Evolutionary conservation across 306 rosid genomes (phyloP), one percentile per base, ranked within the genome.

Genomic region (Cicer arietinum): DNA sequence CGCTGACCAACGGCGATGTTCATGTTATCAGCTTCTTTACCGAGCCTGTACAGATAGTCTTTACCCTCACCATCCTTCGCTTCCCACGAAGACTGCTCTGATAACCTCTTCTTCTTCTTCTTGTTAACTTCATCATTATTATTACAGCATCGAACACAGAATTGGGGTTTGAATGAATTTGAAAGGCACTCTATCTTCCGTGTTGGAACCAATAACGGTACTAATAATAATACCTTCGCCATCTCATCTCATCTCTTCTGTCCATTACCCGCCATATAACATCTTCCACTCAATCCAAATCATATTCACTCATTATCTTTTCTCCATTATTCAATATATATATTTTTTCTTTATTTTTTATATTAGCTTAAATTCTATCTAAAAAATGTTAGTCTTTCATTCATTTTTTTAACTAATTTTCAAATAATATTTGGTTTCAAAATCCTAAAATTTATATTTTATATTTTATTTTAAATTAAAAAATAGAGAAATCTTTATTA

Each of bases 1-100:
- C 91, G 88, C 74, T 93, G 97, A 4, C 98, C 98, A 17, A 94
- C 97, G 45, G 98, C 96, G 77, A 94, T 90, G 83, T 91, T 94
- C 98, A 91, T 87, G 85, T 90, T 94, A 60, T 94, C 98, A 17
- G 96, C 89, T 77, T 94, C 98, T 77, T 78, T 79, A 44, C 98
- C 98, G 6, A 94, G 89, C 69, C 95, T 79, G 78, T 89, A 91
- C 16, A 94, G 87, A 86, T 91, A 94, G 75, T 94, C 98, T 70
- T 40, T 86, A 13, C 98, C 98, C 72, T 86, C 86, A 0, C 86
- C 78, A 77, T 91, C 96, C 81, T 91, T 77, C 5, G 93, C 81
- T 82, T 94, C 96, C 98, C 96, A 91, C 0, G 97, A 90, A 2
- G 97, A 94, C 79, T 94, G 96, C 78, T 90, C 52, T 0, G 97